Base-by-base conservation (phyloP, 129 eudicot genomes). In the Escallonia herrerae region DNA sequence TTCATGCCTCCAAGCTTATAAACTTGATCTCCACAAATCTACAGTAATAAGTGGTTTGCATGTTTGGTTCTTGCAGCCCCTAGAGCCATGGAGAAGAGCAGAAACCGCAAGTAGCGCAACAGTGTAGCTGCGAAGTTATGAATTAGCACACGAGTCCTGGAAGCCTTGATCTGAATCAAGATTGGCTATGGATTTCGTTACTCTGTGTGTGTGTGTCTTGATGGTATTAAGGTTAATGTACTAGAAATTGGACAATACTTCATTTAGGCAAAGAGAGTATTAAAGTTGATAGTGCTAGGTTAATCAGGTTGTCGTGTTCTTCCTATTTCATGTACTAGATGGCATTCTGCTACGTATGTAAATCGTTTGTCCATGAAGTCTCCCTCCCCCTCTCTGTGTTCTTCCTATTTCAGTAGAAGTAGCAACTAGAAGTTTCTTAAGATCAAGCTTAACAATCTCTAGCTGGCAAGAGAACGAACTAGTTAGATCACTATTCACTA, bases 51-150 rank as follows among this genome's bases (percentile, higher is more conserved):
- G 9, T 4, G 13, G 58, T 53, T 8, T 53, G 2, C 14, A n/a
- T 53, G 3, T 8, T 53, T 53, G 56, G 12, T 53, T 62, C 7
- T 56, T 74, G 78, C 79, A 85, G 93, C 87, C 57, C 84, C 87
- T 15, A 71, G 85, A 71, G 85, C 83, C 63, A 73, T 75, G 83
- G 87, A 76, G 81, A 81, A 82, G 65, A 76, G 81, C 57, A 77
- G 74, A 53, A 77, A 64, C 54, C 79, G 83, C 11, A 80, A 71
- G 62, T 79, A 79, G 65, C 39, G 64, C 45, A 37, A 15, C 47
- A 66, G 41, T 4, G 15, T 61, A 39, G 43, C 8, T 65, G 43
- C 59, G 40, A 43, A 63, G 4, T 7, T 7, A 9, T 43, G 11
- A 15, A 14, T 33, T 15, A 43, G 53, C 22, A 22, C 1, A 8